Evolutionary conservation across 768 basidiomycete genomes (phyloP), one percentile per base, ranked within the genome.

Genomic region (Lactarius deliciosus): DNA sequence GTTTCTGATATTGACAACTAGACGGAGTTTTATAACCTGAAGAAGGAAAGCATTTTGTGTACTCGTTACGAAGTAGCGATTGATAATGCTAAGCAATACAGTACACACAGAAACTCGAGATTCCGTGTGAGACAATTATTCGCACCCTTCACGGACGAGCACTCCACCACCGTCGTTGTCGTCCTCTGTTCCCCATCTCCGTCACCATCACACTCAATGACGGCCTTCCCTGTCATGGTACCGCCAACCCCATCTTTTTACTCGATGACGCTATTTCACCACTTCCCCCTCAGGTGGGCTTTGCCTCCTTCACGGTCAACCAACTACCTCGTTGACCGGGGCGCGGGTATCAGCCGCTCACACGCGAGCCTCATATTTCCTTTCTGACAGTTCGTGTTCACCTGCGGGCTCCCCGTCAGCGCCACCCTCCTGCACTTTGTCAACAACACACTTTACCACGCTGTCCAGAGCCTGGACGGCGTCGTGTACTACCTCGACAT

Each of bases 381-480:
- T 11, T 86, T 87, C 30, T 89, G 86, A 70, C 86, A 90, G 71
- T 80, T 89, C 74, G 86, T 85, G 18, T 88, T 88, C 74, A 85
- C 86, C 3, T 74, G 85, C 20, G 85, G 84, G 67, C 80, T 86
- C 62, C 90, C 90, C 74, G 76, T 89, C 65, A 79, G 86, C 25
- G 85, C 87, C 18, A 75, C 36, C 76, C 77, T 91, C 32, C 78
- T 91, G 57, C 83, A 85, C 59, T 30, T 30, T 86, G 72, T 90
- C 66, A 86, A 90, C 34, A 10, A 1, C 34, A 34, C 34, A 34
- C 10, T 34, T 10, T 34, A 9, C 34, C 34, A n/a, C n/a, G n/a
- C n/a, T n/a, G n/a, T n/a, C n/a, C n/a, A n/a, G 34, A 76, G 80
- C n/a, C 63, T 83, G 64, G 88, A 86, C 71, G 83, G 86, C 73